Conservation (phyloP, 805 yeast species). For the Lachancea lanzarotensis region DNA sequence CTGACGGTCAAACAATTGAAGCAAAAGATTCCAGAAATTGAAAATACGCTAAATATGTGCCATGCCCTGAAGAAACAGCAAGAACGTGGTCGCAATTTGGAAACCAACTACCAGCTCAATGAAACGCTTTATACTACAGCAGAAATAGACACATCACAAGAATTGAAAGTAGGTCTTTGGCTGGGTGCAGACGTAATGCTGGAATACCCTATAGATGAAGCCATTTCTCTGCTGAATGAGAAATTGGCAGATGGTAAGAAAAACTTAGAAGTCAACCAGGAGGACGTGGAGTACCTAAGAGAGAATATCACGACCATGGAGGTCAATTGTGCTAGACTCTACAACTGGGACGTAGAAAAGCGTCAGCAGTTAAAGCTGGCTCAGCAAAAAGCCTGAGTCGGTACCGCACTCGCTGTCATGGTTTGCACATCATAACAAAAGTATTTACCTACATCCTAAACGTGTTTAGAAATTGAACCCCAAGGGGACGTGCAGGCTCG, state of each 20-base stretch:
- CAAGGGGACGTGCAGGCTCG: conserved; percentile 56
- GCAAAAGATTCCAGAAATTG: conserved; percentile 84
- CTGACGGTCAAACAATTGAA: conserved; percentile 23
- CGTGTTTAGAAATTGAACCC: conserved; percentile 54
- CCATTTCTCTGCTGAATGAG: conserved; percentile 56
- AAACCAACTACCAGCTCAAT: conserved; percentile 83
- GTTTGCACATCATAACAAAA: not conserved
- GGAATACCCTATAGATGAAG: conserved; percentile 88
- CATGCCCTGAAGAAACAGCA: conserved; percentile 48
- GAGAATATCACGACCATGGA: conserved; percentile 97
- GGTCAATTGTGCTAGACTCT: conserved; percentile 89
- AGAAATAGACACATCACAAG: conserved; percentile 49
- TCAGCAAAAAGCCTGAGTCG: conserved; percentile 5
- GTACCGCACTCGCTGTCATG: conserved; percentile 2
- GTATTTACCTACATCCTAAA: conserved; percentile 37
- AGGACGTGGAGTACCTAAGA: conserved; percentile 82
- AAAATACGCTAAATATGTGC: conserved; percentile 74
- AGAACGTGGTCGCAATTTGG: conserved; percentile 39
- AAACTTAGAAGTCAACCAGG: conserved; percentile 57
- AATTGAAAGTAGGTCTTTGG: conserved; percentile 71
- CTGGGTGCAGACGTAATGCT: conserved; percentile 98
- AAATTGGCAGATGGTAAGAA: conserved; percentile 59
- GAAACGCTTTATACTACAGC: conserved; percentile 91
- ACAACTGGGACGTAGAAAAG: conserved; percentile 82
- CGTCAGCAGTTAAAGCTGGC: conserved; percentile 43